phyloP scores from a whole-genome alignment of 148 eudicot species.

The Arbutus unedo region DNA sequence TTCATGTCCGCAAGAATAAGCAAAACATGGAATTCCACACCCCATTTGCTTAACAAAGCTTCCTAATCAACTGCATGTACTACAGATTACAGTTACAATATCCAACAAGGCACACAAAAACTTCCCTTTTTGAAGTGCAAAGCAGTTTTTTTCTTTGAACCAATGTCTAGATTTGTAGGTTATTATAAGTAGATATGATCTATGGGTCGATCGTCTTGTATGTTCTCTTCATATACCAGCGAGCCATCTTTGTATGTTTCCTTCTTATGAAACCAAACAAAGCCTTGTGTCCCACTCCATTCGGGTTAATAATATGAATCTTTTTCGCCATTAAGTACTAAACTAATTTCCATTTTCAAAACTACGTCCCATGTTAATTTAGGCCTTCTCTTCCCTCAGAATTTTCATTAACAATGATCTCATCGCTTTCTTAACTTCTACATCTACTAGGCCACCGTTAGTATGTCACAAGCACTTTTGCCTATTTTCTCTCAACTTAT shows the following conservation, averaged over 20 bases:
- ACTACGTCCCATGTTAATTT: not conserved
- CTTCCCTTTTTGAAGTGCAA: not conserved
- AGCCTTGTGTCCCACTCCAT: not conserved
- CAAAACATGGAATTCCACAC: not conserved
- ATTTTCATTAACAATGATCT: not conserved
- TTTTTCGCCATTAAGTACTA: not conserved
- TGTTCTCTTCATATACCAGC: not conserved
- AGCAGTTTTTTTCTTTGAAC: not conserved
- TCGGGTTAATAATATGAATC: not conserved
- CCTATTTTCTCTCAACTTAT: not conserved
- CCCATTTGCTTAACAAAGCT: conserved; percentile 4
- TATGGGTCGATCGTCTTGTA: not conserved
- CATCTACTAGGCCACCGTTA: not conserved
- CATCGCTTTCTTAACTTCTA: not conserved
- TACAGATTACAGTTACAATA: not conserved
- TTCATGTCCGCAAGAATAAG: not conserved
- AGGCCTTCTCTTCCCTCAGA: not conserved
- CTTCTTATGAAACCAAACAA: not conserved
- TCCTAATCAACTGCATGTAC: not conserved
- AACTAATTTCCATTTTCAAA: not conserved
- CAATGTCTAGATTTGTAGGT: not conserved
- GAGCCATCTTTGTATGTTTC: not conserved
- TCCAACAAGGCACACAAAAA: not conserved
- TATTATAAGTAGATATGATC: not conserved
- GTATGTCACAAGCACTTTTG: not conserved